These are phyloP conservation scores for Plasmodium fragile DNA, from an alignment of 169 alveolate genomes.

Conservation along the genomic window DNA sequence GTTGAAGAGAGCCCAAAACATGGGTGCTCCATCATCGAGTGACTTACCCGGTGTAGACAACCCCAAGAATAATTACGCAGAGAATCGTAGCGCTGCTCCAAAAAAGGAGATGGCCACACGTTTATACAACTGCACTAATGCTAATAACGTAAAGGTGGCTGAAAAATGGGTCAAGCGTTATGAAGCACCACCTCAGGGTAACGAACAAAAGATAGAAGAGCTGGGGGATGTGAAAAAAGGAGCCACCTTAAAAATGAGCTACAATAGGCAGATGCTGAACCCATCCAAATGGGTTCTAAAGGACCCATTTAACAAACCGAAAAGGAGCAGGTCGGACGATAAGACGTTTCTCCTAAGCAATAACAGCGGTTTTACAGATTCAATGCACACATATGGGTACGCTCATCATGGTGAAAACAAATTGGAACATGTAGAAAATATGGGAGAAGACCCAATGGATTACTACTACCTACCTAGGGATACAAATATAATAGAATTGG, in stretches of 20 bases:
- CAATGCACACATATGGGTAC: neutral
- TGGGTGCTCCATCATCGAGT: neutral
- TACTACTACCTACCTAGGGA: neutral
- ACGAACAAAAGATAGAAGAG: neutral
- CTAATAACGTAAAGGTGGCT: neutral
- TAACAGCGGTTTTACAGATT: neutral
- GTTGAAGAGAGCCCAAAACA: neutral
- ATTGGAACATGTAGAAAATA: neutral
- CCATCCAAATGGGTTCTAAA: conserved; percentile 10
- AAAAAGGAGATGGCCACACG: conserved; percentile 5
- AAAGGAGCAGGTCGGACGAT: neutral
- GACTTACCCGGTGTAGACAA: neutral
- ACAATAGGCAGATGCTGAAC: neutral
- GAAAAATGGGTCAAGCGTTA: neutral
- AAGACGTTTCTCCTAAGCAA: neutral
- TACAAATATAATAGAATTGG: neutral
- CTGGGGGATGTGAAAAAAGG: conserved; percentile 5
- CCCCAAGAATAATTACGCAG: neutral
- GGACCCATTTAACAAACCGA: neutral
- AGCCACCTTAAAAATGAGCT: conserved; percentile 15
- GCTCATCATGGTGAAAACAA: neutral
- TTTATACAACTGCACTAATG: neutral
- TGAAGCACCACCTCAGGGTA: neutral
- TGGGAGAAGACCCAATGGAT: neutral
- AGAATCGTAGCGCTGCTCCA: neutral